Evolutionary conservation across 129 eudicot genomes (phyloP), one percentile per base, ranked within the genome.

Genomic region (Arctium lappa): DNA sequence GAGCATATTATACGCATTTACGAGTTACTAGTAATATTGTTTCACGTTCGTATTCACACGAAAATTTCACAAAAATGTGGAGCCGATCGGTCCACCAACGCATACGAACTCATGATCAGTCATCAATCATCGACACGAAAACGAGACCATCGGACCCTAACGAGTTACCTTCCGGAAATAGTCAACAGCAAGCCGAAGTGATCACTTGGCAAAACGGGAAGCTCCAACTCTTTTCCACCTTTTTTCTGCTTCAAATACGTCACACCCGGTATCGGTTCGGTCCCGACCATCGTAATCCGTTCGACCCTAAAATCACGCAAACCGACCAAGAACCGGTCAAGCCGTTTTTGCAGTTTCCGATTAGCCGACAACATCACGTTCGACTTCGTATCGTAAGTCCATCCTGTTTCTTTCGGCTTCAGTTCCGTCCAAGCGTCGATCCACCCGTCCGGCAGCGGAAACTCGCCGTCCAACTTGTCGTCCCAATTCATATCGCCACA

Each of bases 401-500:
- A 95, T 3, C 99, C 98, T 34, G 44, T 70, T 65, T 93, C 94
- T 8, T 85, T 85, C 2, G 92, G 94, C 72, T 80, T 88, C 29
- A 93, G 78, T 86, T 91, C 76, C 16, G 87, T 84, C 99, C 99
- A 95, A 2, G 89, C 98, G 69, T 95, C 98, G n/a, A 80, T 9
- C 97, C 99, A 93, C 65, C 92, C 97, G 5, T 87, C 88, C 7
- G 89, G 80, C n/a, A 86, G 32, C 77, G 98, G 99, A 83, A 95
- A 90, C 9, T 56, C 86, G 0, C 99, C 98, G 18, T 95, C 99
- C 82, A 90, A 76, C 73, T 91, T 91, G 84, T 95, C 99, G 69
- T 93, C 97, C 97, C 99, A 95, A 86, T 95, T 95, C 97, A 93
- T 90, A 68, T 95, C 98, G 18, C 97, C 98, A 29, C 98, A 90